Conservation (phyloP, 2,329 filamentous ascomycete species). For the Cyphellophora europaea region DNA sequence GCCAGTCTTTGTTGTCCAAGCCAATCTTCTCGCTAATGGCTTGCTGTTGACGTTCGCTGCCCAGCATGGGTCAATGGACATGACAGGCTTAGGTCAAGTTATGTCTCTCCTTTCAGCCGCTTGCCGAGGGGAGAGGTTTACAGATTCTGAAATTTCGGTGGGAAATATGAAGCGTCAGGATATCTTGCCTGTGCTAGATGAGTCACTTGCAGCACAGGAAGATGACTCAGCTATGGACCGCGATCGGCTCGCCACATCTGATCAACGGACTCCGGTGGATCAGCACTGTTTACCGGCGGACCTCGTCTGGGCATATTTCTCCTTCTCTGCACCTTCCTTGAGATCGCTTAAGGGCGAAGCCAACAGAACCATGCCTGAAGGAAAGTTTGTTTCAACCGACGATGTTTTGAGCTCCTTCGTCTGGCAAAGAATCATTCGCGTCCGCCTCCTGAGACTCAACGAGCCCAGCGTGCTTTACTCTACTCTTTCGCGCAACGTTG, state of each 20-base stretch:
- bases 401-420: conserved; percentile 44
- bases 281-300: too few species aligned
- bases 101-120: conserved; percentile 32
- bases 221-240: too few species aligned
- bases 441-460: conserved; percentile 28
- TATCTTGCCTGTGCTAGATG: too few species aligned
- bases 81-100: conserved; percentile 38
- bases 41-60: conserved; percentile 40
- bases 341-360: too few species aligned
- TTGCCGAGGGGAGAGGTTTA: conserved; percentile 37
- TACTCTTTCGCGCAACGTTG: conserved; percentile 39
- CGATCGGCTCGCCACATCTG: too few species aligned
- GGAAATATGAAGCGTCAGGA: too few species aligned
- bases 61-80: conserved; percentile 44
- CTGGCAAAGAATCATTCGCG: conserved; percentile 37
- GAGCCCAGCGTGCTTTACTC: conserved; percentile 9
- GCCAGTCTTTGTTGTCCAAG: conserved; percentile 40
- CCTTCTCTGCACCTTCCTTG: too few species aligned
- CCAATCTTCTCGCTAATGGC: conserved; percentile 40
- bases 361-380: too few species aligned
- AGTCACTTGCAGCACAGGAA: too few species aligned
- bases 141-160: conserved; percentile 30
- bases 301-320: too few species aligned
- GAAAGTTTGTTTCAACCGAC: conserved; percentile 46
- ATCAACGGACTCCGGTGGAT: too few species aligned